Evolutionary conservation across 176 grass and related monocot species (phyloP), one percentile per base, ranked within the genome.

Genomic region (Poa annua): DNA sequence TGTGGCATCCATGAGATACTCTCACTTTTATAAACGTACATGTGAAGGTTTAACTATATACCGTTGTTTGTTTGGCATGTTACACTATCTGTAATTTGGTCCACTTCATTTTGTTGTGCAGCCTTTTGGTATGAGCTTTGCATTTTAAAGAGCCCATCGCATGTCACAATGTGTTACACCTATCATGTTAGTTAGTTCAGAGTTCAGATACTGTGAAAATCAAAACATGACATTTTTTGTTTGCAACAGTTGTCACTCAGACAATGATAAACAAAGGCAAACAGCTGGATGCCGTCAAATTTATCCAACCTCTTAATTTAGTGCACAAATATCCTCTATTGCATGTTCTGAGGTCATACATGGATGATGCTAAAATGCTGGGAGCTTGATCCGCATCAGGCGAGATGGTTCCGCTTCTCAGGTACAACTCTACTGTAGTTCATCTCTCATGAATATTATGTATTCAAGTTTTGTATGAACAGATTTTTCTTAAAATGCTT

Each of bases 241-340:
- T 86, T 88, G 65, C 45, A 70, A 24, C 86, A 94, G 92, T 81
- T 86, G 74, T 91, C 55, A 81, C 88, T 78, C 80, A 84, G 77
- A 84, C 76, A 74, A 84, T 94, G 92, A 84, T 52, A 54, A 66
- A 50, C 9, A 91, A 88, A 47, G 72, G 86, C 70, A 88, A 85
- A 67, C 92, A 94, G 61, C 64, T 91, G 6, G 86, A 94, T 36
- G 86, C 80, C 0, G 86, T 91, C 76, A 91, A 88, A 84, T 90
- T 94, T 76, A 86, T 91, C 71, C 86, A 81, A 88, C 55, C 88
- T 86, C 77, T 94, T 80, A 84, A 88, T 84, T 68, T 88, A 48
- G 64, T 38, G 50, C 55, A 91, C 15, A 91, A 88, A 44, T 82
- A 81, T 71, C 83, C 88, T 47, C 70, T 88, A 35, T 83, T 86